These are phyloP conservation scores for Paxillus ammoniavirescens DNA, from an alignment of 768 basidiomycete species.

Conservation along the genomic window DNA sequence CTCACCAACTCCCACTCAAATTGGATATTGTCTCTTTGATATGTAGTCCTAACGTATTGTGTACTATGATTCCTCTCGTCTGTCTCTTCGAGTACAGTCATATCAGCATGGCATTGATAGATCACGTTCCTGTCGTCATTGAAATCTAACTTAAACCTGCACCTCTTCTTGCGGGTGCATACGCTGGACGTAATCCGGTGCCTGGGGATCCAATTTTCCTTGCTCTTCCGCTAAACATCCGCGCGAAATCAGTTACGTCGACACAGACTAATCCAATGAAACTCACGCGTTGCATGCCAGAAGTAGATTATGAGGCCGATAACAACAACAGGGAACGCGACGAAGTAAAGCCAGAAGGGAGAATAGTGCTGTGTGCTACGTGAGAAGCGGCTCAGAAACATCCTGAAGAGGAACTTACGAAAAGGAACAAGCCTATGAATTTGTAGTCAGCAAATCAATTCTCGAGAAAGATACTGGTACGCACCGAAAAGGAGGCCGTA, in stretches of 20 bases:
- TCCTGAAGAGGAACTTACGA: slow-evolving; percentile 34
- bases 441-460: slow-evolving; percentile 5
- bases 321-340: slow-evolving; percentile 70
- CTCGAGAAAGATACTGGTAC: background rate
- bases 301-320: slow-evolving; percentile 79
- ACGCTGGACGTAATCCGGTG: slow-evolving; percentile 55
- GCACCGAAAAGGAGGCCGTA: slow-evolving; percentile 76
- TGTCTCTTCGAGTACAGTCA: background rate
- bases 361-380: slow-evolving; percentile 56
- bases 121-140: background rate
- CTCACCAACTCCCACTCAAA: slow-evolving; percentile 13
- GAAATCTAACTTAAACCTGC: slow-evolving; percentile 9
- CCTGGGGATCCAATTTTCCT: slow-evolving; percentile 57
- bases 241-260: slow-evolving; percentile 4
- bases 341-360: slow-evolving; percentile 90
- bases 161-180: slow-evolving; percentile 15
- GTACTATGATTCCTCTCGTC: background rate
- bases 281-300: slow-evolving; percentile 81
- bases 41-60: background rate
- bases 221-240: slow-evolving; percentile 63
- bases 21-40: slow-evolving; percentile 29
- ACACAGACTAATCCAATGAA: background rate
- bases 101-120: background rate
- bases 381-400: slow-evolving; percentile 1
- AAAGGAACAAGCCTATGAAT: slow-evolving; percentile 47